phyloP scores from a whole-genome alignment of 108 stramenopile species.

The Bacterosira constricta region DNA sequence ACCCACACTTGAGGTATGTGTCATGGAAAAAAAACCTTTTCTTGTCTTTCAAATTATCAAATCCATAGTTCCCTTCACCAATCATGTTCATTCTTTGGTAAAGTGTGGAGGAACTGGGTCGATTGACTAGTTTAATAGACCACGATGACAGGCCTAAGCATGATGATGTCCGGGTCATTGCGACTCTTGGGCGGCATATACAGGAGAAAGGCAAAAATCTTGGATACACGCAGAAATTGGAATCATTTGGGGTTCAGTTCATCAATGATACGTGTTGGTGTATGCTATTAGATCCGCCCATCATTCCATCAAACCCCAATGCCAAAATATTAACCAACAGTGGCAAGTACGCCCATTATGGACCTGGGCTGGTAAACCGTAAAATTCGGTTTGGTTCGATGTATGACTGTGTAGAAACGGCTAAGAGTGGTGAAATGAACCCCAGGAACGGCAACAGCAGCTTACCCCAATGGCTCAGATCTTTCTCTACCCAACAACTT shows the following conservation, averaged over 20 bases:
- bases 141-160: constrained; percentile 47
- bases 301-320: constrained; percentile 61
- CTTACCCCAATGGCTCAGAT: constrained; percentile 22
- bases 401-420: constrained; percentile 72
- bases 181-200: constrained; percentile 42
- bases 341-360: constrained; percentile 86
- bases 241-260: constrained; percentile 68
- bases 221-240: constrained; percentile 44
- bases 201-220: constrained; percentile 39
- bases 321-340: constrained; percentile 77
- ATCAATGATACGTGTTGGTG: constrained; percentile 93
- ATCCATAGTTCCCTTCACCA: too few relatives aligned
- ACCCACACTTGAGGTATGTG: constrained; percentile 64
- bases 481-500: constrained; percentile 8
- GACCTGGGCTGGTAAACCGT: constrained; percentile 73
- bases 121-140: constrained; percentile 46
- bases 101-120: constrained; percentile 61
- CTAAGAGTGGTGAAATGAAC: constrained; percentile 51
- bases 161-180: constrained; percentile 59
- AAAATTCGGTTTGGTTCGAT: constrained; percentile 63
- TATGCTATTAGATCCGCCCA: constrained; percentile 83
- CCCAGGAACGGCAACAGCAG: neutral
- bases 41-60: too few relatives aligned
- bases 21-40: too few relatives aligned
- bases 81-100: too few relatives aligned